A percentile compares a stretch with the other conserved stretches of the same genome.
Evolutionary conservation across 768 basidiomycete species (phyloP).

Genomic region (Cubamyces lactineus): DNA sequence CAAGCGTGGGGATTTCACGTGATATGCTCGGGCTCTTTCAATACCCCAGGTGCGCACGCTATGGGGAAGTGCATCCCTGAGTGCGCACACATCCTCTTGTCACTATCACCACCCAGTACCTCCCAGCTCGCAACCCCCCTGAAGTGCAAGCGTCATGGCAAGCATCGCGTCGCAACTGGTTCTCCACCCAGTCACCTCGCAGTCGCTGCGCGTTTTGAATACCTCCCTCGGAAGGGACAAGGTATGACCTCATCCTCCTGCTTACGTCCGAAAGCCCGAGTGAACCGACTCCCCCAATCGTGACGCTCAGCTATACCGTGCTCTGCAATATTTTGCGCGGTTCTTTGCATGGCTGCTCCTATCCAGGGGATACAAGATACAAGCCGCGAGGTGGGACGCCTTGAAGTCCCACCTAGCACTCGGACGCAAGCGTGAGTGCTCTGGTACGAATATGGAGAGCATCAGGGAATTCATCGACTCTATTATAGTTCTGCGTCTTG

Average conservation of each 20-base stretch:
- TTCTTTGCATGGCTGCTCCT: slow-evolving; percentile 86
- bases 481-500: slow-evolving; percentile 80
- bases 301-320: slow-evolving; percentile 72
- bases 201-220: slow-evolving; percentile 71
- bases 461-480: not conserved
- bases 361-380: slow-evolving; percentile 65
- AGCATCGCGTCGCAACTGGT: slow-evolving; percentile 73
- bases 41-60: slow-evolving; percentile 17
- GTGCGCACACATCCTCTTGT: not conserved
- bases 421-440: slow-evolving; percentile 74
- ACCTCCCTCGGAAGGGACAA: slow-evolving; percentile 93
- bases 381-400: slow-evolving; percentile 78
- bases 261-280: slow-evolving; percentile 2
- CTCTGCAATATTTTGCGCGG: slow-evolving; percentile 88
- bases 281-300: not conserved
- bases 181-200: slow-evolving; percentile 81
- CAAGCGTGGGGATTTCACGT: slow-evolving; percentile 32
- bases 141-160: slow-evolving; percentile 32
- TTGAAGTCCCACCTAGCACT: slow-evolving; percentile 85
- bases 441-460: not conserved
- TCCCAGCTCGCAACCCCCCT: not conserved
- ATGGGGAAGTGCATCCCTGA: slow-evolving; percentile 12
- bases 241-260: slow-evolving; percentile 43
- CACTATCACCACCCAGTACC: not conserved
- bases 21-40: slow-evolving; percentile 26